phyloP scores from a whole-genome alignment of 306 rosid species.

The Glycine soja region DNA sequence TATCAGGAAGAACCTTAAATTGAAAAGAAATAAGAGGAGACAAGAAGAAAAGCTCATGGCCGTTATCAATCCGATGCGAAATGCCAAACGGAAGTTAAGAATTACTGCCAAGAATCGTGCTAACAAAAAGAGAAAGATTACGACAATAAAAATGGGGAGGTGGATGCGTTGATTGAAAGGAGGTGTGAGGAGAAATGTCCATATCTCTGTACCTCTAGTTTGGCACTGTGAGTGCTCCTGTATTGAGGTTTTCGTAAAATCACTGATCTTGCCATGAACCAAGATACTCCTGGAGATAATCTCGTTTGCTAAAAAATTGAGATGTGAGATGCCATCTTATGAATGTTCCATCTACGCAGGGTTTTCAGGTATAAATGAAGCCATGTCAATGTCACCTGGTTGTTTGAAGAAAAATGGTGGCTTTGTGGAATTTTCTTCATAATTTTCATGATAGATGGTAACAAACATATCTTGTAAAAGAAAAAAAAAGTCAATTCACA shows the following conservation, averaged over 20 bases:
- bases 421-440: constrained; percentile 9
- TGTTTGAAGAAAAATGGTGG: constrained; percentile 26
- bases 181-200: constrained; percentile 20
- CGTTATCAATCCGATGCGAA: constrained; percentile 75
- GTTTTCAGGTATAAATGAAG: not conserved
- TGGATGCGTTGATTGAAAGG: constrained; percentile 50
- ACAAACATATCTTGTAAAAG: not conserved
- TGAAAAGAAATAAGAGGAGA: constrained; percentile 81
- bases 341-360: not conserved
- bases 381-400: constrained; percentile 7
- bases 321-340: constrained; percentile 4
- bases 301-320: not conserved
- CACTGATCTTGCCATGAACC: not conserved
- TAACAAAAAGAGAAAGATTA: constrained; percentile 79
- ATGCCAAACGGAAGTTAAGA: constrained; percentile 79
- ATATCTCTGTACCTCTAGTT: not conserved
- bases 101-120: constrained; percentile 77
- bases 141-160: constrained; percentile 65
- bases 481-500: not conserved
- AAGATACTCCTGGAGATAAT: not conserved
- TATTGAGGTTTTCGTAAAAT: not conserved
- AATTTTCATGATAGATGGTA: constrained; percentile 15
- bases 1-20: constrained; percentile 67
- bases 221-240: not conserved
- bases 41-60: constrained; percentile 87